A percentile compares a stretch with the other conserved stretches of the same genome.
phyloP scores from a whole-genome alignment of 2,329 filamentous ascomycete genomes.

The Claviceps monticola region DNA sequence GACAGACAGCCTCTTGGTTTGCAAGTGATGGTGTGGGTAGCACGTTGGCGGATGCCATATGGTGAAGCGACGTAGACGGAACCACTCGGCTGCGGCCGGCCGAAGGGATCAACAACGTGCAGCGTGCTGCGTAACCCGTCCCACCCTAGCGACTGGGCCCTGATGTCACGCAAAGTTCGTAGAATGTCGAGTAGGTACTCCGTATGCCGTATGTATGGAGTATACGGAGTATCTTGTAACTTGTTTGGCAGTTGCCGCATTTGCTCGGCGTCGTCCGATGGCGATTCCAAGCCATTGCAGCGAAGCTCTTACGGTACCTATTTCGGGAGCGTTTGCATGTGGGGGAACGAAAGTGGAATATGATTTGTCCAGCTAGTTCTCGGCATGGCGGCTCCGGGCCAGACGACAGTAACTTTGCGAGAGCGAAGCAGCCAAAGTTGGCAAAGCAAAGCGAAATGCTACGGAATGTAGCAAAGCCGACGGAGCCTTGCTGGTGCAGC shows the following conservation, averaged over 20 bases:
- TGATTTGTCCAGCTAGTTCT: neutral
- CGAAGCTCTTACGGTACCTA: no score
- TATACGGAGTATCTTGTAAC: no score
- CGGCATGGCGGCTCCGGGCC: neutral
- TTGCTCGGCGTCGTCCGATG: neutral
- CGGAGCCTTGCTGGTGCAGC: neutral
- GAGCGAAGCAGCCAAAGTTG: neutral
- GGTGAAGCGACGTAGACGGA: neutral
- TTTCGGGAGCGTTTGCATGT: neutral
- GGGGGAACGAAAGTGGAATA: neutral
- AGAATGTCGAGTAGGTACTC: no score
- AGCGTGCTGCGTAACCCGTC: neutral
- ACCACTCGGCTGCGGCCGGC: neutral
- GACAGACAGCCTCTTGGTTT: no score
- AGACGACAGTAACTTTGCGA: neutral
- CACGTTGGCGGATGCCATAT: neutral
- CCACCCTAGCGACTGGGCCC: neutral
- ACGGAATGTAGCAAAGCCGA: neutral
- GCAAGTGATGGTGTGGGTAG: no score
- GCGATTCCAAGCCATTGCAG: neutral
- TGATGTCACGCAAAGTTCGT: no score
- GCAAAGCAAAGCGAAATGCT: neutral
- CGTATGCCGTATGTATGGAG: no score
- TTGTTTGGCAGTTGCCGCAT: neutral
- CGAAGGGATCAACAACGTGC: neutral